Conservation (phyloP, 495 filamentous ascomycete species). For the Cercophora newfieldiana region DNA sequence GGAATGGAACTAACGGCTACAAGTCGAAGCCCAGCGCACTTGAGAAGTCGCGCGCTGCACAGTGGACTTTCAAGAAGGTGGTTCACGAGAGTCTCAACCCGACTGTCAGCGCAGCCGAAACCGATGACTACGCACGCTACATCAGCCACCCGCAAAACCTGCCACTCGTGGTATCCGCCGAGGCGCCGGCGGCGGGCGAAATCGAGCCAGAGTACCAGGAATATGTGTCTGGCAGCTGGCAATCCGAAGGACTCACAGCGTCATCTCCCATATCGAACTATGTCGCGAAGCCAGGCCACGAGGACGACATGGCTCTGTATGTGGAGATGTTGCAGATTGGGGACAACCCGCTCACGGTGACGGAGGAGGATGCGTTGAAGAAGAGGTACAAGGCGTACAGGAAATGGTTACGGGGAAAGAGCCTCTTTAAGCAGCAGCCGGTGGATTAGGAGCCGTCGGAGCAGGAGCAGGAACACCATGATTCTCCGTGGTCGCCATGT, state of each 20-base stretch:
- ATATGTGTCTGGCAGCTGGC: constrained; percentile 63
- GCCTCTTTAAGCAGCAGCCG: constrained; percentile 86
- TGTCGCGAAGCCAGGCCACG: constrained; percentile 30
- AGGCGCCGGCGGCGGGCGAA: constrained; percentile 48
- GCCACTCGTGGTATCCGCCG: constrained; percentile 79
- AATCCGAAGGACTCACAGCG: constrained; percentile 36
- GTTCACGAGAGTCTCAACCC: constrained; percentile 78
- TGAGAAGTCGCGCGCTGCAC: constrained; percentile 69
- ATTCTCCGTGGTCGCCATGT: constrained; percentile 12
- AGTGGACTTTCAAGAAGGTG: constrained; percentile 86
- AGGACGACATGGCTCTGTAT: constrained; percentile 74
- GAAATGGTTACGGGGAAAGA: constrained; percentile 92
- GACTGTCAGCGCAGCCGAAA: constrained; percentile 68
- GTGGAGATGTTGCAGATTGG: constrained; percentile 70
- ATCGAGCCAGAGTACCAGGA: constrained; percentile 69
- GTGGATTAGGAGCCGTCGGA: constrained; percentile 52
- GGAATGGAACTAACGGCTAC: constrained; percentile 1
- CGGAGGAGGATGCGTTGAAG: constrained; percentile 77
- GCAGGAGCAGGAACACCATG: background rate
- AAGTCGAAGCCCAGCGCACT: constrained; percentile 45
- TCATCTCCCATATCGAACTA: background rate
- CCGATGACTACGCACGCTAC: constrained; percentile 86
- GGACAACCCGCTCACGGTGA: constrained; percentile 85
- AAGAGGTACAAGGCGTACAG: constrained; percentile 95
- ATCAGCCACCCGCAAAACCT: constrained; percentile 87